phyloP scores from a whole-genome alignment of 1,139 yeast species.

The Geotrichum phurueaensis region DNA sequence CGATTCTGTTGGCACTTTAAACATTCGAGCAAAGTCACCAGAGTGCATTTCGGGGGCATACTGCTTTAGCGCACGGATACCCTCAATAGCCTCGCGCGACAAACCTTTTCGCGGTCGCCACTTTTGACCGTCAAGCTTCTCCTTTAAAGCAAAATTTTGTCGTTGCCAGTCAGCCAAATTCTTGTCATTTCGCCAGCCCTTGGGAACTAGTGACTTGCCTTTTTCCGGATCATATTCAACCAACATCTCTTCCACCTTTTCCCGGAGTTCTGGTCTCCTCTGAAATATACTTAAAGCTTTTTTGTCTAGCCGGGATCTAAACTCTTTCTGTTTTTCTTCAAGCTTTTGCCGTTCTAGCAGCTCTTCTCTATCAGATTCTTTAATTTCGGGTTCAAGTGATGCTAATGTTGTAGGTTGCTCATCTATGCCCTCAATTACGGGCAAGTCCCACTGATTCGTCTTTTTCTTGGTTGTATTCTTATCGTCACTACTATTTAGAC shows the following conservation, averaged over 20 bases:
- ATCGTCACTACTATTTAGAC: not conserved
- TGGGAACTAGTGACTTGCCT: constrained; percentile 33
- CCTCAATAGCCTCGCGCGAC: constrained; percentile 65
- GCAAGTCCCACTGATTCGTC: not conserved
- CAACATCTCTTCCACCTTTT: constrained; percentile 1
- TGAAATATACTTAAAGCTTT: constrained; percentile 12
- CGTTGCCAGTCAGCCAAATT: constrained; percentile 58
- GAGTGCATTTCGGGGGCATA: constrained; percentile 54
- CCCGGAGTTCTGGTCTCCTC: constrained; percentile 14
- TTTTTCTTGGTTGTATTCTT: not conserved
- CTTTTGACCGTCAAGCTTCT: constrained; percentile 48
- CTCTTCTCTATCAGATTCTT: not conserved
- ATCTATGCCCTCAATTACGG: not conserved
- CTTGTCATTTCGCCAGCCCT: constrained; percentile 39
- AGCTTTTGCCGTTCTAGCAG: not conserved
- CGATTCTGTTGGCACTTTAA: constrained; percentile 75
- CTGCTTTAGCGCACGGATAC: constrained; percentile 51
- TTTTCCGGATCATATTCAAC: not conserved
- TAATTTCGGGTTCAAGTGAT: not conserved
- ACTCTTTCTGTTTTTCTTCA: not conserved
- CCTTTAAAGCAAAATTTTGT: constrained; percentile 54
- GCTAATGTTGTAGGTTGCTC: not conserved
- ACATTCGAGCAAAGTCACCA: constrained; percentile 56
- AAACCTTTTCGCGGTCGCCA: constrained; percentile 72
- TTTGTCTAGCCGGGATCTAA: constrained; percentile 8